Base-by-base conservation (phyloP, 2,329 filamentous ascomycete species). In the Epichloe bromicola region DNA sequence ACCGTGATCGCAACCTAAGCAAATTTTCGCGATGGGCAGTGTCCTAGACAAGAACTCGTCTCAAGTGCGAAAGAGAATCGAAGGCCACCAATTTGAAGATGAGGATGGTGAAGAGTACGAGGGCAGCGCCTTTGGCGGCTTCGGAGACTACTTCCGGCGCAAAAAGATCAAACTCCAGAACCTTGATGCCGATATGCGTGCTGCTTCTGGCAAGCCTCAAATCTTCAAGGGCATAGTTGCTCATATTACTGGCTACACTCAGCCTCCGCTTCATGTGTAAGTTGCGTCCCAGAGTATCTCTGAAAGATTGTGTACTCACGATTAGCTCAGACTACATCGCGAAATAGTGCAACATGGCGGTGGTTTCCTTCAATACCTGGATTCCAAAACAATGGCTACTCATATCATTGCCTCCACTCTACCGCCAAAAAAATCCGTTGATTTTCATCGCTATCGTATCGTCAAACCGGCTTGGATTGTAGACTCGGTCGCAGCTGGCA, bases 121-220 rank as follows among this genome's bases (percentile, higher is more conserved):
- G 53, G 80, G 75, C 2, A 96, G 89, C 55, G 80, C 79, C 49
- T 98, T 97, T 66, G 88, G 88, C 26, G 91, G 90, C 8, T 94
- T 97, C 61, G 70, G 75, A 23, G 91, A 97, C 62, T 98, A 97
- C 67, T 94, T 96, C 64, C 79, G 90, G 47, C 83, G 90, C 51
- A 98, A 98, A 73, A 96, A 95, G 74, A 82, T 95, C 67, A 98
- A 98, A 64, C 76, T 98, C 3, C 93, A 97, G 67, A 98, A 98
- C 61, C 78, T 93, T 33, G 93, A 98, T 67, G 83, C 82, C 8
- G 80, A 95, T 50, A 73, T 95, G 43, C 83, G 91, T 53, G 77
- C 85, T 34, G 72, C 79, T 4, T 67, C 71, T 0, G 82, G 84
- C 57, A 88, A 86, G 56, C 88, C 89, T 10, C 81, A 80, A 55